A percentile compares a stretch with the other conserved stretches of the same genome.
phyloP scores from a whole-genome alignment of 2,329 filamentous ascomycete genomes.

The Stemphylium lycopersici region DNA sequence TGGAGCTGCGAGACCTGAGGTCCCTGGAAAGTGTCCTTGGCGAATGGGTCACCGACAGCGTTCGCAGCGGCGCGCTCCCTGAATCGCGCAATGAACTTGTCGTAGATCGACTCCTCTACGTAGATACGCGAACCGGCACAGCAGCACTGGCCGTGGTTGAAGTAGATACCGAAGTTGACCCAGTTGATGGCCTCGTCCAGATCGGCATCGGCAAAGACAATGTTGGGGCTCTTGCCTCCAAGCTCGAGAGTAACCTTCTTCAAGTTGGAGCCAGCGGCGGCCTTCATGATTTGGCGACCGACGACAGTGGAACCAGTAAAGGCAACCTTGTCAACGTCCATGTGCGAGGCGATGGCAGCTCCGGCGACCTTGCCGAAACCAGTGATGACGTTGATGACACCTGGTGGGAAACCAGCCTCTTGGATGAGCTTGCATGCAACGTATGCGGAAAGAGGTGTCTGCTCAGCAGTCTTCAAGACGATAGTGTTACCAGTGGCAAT shows the following conservation, averaged over 20 bases:
- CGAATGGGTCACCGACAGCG: conserved; percentile 83
- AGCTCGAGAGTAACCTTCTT: conserved; percentile 85
- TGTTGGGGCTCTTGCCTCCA: conserved; percentile 81
- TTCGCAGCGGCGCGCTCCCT: conserved; percentile 76
- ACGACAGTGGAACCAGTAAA: conserved; percentile 80
- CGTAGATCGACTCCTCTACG: conserved; percentile 85
- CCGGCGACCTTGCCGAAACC: conserved; percentile 81
- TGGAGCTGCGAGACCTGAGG: conserved; percentile 85
- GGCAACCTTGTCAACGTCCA: conserved; percentile 82
- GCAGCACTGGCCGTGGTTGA: conserved; percentile 67
- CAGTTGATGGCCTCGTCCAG: conserved; percentile 78
- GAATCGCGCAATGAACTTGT: conserved; percentile 83
- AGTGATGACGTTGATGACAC: conserved; percentile 77
- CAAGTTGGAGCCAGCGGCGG: conserved; percentile 75
- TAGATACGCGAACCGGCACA: conserved; percentile 83
- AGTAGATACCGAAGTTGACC: conserved; percentile 70
- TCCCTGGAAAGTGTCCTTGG: conserved; percentile 80
- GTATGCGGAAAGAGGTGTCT: conserved; percentile 74
- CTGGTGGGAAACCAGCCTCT: conserved; percentile 79
- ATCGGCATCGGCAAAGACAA: conserved; percentile 78
- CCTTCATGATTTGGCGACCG: conserved; percentile 80
- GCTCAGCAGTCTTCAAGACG: conserved; percentile 77
- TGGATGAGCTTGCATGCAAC: conserved; percentile 69
- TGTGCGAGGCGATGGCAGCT: conserved; percentile 75
- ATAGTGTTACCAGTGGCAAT: conserved; percentile 75